Conservation (phyloP, 2,329 filamentous ascomycete genomes). For the Monosporascus sp. region DNA sequence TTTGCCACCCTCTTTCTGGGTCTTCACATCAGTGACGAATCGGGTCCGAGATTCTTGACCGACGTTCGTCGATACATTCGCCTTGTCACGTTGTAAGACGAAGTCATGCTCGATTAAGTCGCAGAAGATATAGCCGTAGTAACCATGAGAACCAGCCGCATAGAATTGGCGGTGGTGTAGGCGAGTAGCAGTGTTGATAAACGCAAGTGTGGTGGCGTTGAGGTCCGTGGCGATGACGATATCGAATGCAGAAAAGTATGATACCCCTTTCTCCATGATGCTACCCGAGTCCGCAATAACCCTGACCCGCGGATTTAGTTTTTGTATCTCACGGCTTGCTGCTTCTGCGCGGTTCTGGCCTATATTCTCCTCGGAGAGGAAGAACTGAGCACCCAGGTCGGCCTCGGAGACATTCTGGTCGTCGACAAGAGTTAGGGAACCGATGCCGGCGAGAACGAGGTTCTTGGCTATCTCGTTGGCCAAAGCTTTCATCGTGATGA, state of each 20-base stretch:
- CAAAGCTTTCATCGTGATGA: constrained; percentile 82
- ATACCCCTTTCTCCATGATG: constrained; percentile 61
- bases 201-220: constrained; percentile 65
- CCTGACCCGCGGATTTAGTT: constrained; percentile 83
- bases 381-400: constrained; percentile 79
- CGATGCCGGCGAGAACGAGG: constrained; percentile 87
- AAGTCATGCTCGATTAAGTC: constrained; percentile 90
- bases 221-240: constrained; percentile 88
- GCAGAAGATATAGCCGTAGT: constrained; percentile 93
- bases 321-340: constrained; percentile 69
- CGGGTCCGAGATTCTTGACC: constrained; percentile 72
- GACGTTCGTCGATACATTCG: constrained; percentile 61
- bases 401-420: constrained; percentile 67
- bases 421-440: constrained; percentile 84
- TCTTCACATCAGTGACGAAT: constrained; percentile 65
- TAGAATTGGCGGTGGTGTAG: constrained; percentile 79
- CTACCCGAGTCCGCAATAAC: constrained; percentile 66
- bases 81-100: constrained; percentile 76
- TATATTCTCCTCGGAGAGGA: constrained; percentile 64
- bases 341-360: constrained; percentile 83
- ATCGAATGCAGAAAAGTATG: constrained; percentile 76
- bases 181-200: constrained; percentile 82
- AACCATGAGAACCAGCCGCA: constrained; percentile 77
- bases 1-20: constrained; percentile 65
- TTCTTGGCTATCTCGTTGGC: constrained; percentile 97